These are phyloP conservation scores for Geotrichum candidum DNA, from an alignment of 1,139 yeast genomes.

Conservation along the genomic window DNA sequence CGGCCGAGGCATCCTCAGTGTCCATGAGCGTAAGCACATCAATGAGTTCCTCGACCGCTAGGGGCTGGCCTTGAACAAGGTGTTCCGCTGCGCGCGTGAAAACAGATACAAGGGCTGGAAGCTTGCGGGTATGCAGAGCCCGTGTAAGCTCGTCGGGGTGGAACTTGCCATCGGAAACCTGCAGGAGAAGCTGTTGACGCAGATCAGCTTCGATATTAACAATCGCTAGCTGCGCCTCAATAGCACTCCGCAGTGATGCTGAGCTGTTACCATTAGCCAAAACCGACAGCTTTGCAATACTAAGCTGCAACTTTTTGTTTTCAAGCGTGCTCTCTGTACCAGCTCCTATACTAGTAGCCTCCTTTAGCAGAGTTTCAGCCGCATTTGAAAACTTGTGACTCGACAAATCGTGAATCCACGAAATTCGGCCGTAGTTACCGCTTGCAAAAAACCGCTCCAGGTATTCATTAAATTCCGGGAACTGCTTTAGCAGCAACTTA, in stretches of 20 bases:
- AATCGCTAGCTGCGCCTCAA: constrained; percentile 20
- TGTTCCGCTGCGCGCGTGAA: constrained; percentile 35
- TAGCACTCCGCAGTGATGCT: constrained; percentile 23
- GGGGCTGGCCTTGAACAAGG: constrained; percentile 39
- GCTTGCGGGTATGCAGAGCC: constrained; percentile 13
- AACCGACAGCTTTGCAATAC: constrained; percentile 60
- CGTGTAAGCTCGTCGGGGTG: constrained; percentile 7
- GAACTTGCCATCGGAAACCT: constrained; percentile 1
- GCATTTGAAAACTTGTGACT: constrained; percentile 50
- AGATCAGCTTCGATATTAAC: constrained; percentile 20
- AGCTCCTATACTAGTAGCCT: constrained; percentile 36
- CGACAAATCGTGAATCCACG: constrained; percentile 69
- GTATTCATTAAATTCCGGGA: constrained; percentile 48
- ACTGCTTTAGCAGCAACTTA: constrained; percentile 50
- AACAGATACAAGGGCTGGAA: constrained; percentile 19
- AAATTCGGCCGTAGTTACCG: constrained; percentile 48
- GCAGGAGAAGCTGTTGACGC: constrained; percentile 3
- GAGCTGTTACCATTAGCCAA: constrained; percentile 31
- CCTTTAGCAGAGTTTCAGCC: constrained; percentile 39
- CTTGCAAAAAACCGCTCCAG: constrained; percentile 50
- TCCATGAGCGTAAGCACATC: constrained; percentile 53
- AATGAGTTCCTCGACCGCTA: constrained; percentile 46
- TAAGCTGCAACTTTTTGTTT: constrained; percentile 53
- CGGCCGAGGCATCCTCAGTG: constrained; percentile 25
- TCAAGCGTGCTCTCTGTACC: constrained; percentile 27